A percentile compares a stretch with the other conserved stretches of the same genome.
Evolutionary conservation across 2,329 filamentous ascomycete genomes (phyloP).

Genomic region (Chaetomiaceae sp.): DNA sequence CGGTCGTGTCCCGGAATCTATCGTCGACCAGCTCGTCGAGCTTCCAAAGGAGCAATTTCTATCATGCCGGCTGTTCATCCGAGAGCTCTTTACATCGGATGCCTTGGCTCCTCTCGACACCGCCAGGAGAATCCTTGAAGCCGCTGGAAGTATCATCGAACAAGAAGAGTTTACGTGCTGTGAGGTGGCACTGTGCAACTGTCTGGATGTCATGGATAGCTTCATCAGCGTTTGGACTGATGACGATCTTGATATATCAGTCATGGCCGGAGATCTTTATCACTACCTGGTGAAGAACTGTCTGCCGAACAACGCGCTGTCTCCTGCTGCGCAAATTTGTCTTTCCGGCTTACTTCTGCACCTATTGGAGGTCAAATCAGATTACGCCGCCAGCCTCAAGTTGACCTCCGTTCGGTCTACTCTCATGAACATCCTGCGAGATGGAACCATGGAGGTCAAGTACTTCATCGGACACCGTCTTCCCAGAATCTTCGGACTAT

Average conservation of each 20-base stretch:
- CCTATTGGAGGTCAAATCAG: constrained; percentile 59
- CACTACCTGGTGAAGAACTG: constrained; percentile 64
- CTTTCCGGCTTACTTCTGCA: constrained; percentile 64
- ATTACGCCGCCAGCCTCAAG: constrained; percentile 56
- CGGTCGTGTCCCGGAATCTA: constrained; percentile 44
- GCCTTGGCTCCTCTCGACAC: constrained; percentile 43
- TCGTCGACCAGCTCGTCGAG: constrained; percentile 44
- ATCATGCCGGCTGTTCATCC: constrained; percentile 42
- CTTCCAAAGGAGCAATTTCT: constrained; percentile 50
- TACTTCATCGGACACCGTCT: constrained; percentile 66
- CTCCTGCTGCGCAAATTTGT: constrained; percentile 59
- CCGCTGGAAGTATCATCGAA: constrained; percentile 46
- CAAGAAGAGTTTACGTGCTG: constrained; percentile 62
- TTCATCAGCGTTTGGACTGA: constrained; percentile 59
- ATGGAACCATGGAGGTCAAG: constrained; percentile 64
- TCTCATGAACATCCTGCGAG: constrained; percentile 65
- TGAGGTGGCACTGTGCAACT: constrained; percentile 63
- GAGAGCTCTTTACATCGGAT: constrained; percentile 49
- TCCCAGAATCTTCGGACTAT: constrained; percentile 70
- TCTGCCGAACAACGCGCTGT: constrained; percentile 62
- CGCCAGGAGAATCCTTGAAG: constrained; percentile 43
- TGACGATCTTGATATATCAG: constrained; percentile 53
- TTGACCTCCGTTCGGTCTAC: constrained; percentile 60
- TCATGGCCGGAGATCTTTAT: constrained; percentile 69
- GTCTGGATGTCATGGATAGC: constrained; percentile 61